Evolutionary conservation across 2,329 filamentous ascomycete species (phyloP), one percentile per base, ranked within the genome.

Genomic region (Achaetomium macrosporum): DNA sequence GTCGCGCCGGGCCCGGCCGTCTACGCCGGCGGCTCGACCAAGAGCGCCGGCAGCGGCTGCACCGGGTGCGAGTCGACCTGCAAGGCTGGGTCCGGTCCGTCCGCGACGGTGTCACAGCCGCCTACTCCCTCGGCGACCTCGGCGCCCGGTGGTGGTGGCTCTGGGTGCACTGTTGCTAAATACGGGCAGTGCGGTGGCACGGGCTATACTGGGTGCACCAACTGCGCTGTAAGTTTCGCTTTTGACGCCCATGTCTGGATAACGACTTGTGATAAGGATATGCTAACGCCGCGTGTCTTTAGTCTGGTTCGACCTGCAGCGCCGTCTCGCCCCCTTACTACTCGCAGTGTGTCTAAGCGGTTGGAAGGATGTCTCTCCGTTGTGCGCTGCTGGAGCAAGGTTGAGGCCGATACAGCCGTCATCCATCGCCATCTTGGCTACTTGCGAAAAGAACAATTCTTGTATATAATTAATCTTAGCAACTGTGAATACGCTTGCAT

Each of bases 1-100:
- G 61, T 67, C 5, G 71, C 71, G 5, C 74, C 75, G 1, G 74
- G 75, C 3, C 73, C 73, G 2, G 59, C 65, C 1, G 73, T 76
- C 25, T 66, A 71, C 48, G 56, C 69, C 0, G 66, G 67, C n/a
- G 74, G 74, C 1, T 66, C 66, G 2, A 71, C 68, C 5, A 71
- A 71, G 64, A 57, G 54, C 5, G 69, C 73, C 12, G 73, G 73
- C 15, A 68, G 67, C 2, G 63, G 53, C 2, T 76, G 73, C 60
- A 57, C 54, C 8, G 71, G 68, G 5, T 75, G 73, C 50, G 71
- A 70, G 47, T 63, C 66, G 30, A 74, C 71, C 0, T 75, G 73
- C 55, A 65, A 61, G 35, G 66, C 62, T 7, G 69, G 70, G 11
- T 58, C 59, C 3, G 58, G 57, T 1, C 58, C 61, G 0, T 44